Conservation (phyloP, 768 basidiomycete genomes). For the Kwoniella sp. region DNA sequence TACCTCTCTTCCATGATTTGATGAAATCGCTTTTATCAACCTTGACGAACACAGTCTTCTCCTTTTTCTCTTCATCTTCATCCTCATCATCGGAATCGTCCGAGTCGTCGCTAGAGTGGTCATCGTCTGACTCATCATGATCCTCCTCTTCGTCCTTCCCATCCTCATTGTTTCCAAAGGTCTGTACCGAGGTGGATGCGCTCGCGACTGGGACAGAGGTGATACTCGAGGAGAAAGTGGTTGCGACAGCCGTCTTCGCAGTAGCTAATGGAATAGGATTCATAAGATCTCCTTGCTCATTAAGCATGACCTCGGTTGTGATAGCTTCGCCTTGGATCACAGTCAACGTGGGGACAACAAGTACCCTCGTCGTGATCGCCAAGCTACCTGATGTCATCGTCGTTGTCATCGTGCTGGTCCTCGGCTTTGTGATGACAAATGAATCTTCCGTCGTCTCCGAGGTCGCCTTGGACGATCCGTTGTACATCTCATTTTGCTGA, state of each 20-base stretch:
- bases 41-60: not conserved
- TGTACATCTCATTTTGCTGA: not conserved
- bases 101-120: too few species aligned
- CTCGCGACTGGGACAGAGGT: not conserved
- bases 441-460: too few species aligned
- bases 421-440: not conserved
- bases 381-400: not conserved
- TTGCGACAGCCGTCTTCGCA: not conserved
- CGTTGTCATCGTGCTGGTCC: not conserved
- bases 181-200: not conserved
- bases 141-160: slow-evolving; percentile 8
- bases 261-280: not conserved
- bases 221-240: not conserved
- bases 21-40: slow-evolving; percentile 3
- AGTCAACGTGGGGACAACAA: slow-evolving; percentile 6
- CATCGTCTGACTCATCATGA: not conserved
- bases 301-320: slow-evolving; percentile 2
- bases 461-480: not conserved
- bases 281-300: slow-evolving; percentile 11
- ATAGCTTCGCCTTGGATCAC: slow-evolving; percentile 9
- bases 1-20: slow-evolving; percentile 1
- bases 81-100: not conserved
- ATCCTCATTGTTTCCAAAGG: not conserved
- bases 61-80: slow-evolving; percentile 9
- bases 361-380: not conserved